phyloP scores from a whole-genome alignment of 202 grass and related monocot genomes.

The Carex arenaria region DNA sequence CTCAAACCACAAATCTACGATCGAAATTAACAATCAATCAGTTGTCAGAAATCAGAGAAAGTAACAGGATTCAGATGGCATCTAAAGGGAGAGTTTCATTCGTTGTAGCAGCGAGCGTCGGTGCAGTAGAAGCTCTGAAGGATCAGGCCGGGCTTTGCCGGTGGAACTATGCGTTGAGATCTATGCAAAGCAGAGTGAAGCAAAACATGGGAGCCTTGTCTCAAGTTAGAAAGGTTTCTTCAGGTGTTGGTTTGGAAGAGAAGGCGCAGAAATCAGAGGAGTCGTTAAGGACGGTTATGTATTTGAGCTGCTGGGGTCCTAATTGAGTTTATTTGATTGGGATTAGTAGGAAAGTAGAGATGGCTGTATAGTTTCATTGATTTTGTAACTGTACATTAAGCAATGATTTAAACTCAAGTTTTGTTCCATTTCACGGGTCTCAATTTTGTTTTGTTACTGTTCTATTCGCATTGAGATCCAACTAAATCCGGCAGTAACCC shows the following conservation, averaged over 20 bases:
- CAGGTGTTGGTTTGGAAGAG: not conserved
- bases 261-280: constrained; percentile 40
- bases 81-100: constrained; percentile 31
- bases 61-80: not conserved
- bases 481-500: no score
- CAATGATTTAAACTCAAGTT: not conserved
- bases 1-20: not conserved
- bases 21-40: not conserved
- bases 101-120: constrained; percentile 41
- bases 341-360: not conserved
- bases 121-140: constrained; percentile 56
- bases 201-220: constrained; percentile 3
- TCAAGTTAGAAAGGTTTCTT: constrained; percentile 10
- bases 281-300: constrained; percentile 43
- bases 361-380: not conserved
- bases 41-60: not conserved
- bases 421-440: not conserved
- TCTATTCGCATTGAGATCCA: no score
- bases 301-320: constrained; percentile 52
- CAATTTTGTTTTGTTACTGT: not conserved
- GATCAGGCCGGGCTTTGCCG: constrained; percentile 45
- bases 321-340: not conserved
- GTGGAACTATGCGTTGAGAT: constrained; percentile 42
- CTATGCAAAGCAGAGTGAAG: not conserved
- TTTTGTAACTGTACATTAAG: not conserved